phyloP scores from a whole-genome alignment of 1,284 basidiomycete species.

The Nidula niveotomentosa region DNA sequence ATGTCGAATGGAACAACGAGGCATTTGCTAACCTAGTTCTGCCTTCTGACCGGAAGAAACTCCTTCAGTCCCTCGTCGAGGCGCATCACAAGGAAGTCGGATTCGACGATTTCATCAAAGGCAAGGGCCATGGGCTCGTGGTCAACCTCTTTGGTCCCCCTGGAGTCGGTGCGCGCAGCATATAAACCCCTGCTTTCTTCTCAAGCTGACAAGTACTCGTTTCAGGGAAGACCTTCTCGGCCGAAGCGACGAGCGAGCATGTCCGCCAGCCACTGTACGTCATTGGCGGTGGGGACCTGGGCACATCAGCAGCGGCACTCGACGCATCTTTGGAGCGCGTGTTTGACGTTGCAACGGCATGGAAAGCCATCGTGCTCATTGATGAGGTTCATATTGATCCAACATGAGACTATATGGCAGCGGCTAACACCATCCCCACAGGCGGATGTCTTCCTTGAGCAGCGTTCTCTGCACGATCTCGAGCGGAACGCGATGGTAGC shows the following conservation, averaged over 20 bases:
- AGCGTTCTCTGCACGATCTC: slow-evolving; percentile 59
- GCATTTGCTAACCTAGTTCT: slow-evolving; percentile 60
- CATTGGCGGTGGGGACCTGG: slow-evolving; percentile 58
- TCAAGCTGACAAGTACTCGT: neutral
- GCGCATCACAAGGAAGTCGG: slow-evolving; percentile 50
- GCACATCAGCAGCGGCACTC: slow-evolving; percentile 43
- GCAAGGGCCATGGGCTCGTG: slow-evolving; percentile 62
- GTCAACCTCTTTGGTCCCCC: slow-evolving; percentile 63
- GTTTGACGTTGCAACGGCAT: slow-evolving; percentile 54
- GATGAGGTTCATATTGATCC: slow-evolving; percentile 40
- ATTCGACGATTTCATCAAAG: slow-evolving; percentile 66
- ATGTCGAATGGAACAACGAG: slow-evolving; percentile 56
- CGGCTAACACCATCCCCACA: slow-evolving; percentile 6
- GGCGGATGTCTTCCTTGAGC: slow-evolving; percentile 63
- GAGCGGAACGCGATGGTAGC: slow-evolving; percentile 67
- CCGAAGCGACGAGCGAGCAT: slow-evolving; percentile 64
- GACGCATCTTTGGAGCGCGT: slow-evolving; percentile 42
- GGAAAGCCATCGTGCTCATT: slow-evolving; percentile 65
- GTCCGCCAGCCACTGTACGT: slow-evolving; percentile 58
- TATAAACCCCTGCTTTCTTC: neutral
- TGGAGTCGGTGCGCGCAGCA: slow-evolving; percentile 47
- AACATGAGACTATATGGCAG: neutral
- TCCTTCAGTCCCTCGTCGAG: slow-evolving; percentile 57
- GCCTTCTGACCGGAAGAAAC: slow-evolving; percentile 46
- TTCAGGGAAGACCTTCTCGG: slow-evolving; percentile 48